phyloP scores from a whole-genome alignment of 2,329 filamentous ascomycete species.

The Cytospora piceicola region DNA sequence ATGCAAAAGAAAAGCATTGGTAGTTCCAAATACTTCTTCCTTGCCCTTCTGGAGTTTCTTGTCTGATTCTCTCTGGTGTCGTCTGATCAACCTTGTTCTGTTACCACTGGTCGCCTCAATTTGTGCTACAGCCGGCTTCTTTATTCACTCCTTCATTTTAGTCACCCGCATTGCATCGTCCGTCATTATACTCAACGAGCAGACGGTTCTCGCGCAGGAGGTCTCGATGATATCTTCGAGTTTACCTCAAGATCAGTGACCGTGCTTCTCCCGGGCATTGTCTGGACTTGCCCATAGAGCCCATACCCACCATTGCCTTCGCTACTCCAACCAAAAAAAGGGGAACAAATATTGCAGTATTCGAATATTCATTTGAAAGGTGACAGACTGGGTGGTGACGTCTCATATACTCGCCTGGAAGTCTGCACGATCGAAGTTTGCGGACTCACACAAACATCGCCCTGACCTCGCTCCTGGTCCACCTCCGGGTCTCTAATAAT shows the following conservation, averaged over 20 bases:
- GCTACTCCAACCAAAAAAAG: neutral
- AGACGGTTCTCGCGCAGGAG: neutral
- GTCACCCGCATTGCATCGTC: neutral
- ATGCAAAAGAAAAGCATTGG: neutral
- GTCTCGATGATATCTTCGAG: neutral
- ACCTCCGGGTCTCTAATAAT: neutral
- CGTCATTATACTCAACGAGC: neutral
- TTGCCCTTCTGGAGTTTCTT: neutral
- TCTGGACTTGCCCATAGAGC: neutral
- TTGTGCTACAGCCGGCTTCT: neutral
- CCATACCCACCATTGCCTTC: slow-evolving; percentile 5
- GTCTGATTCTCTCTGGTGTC: neutral
- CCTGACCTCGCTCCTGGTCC: neutral
- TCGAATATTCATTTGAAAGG: neutral
- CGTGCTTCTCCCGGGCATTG: neutral
- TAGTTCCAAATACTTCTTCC: neutral
- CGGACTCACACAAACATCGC: neutral
- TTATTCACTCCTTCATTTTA: neutral
- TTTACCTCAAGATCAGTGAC: neutral
- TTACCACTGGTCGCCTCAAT: neutral
- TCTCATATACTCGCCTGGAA: neutral
- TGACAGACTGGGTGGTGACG: neutral
- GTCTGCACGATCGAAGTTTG: neutral
- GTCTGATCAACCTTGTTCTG: neutral
- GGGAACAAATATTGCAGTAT: neutral